phyloP scores from a whole-genome alignment of 495 filamentous ascomycete genomes.

The Xylaria castorea region DNA sequence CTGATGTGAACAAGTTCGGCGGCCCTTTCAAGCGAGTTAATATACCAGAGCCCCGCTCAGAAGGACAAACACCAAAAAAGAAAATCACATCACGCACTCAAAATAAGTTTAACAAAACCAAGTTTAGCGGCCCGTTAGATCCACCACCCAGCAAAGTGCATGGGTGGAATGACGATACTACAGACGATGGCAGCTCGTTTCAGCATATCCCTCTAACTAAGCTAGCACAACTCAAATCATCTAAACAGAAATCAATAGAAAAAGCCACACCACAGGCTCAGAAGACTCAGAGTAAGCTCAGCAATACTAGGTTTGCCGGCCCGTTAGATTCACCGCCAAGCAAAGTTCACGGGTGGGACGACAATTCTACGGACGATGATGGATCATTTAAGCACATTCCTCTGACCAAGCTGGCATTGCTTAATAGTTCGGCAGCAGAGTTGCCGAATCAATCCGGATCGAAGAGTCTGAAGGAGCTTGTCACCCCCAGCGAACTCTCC shows the following conservation, averaged over 20 bases:
- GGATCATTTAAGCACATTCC: background rate
- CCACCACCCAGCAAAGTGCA: background rate
- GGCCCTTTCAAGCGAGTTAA: background rate
- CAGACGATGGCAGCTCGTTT: background rate
- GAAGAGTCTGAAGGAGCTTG: background rate
- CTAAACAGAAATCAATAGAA: background rate
- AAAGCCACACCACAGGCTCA: background rate
- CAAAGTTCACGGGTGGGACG: background rate
- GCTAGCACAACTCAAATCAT: background rate
- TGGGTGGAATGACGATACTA: background rate
- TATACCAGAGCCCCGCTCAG: background rate
- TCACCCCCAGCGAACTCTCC: background rate
- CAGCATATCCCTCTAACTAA: background rate
- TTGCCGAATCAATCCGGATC: background rate
- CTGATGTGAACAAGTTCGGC: background rate
- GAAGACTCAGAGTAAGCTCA: background rate
- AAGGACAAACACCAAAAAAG: background rate
- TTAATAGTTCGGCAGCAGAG: background rate
- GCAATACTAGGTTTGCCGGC: background rate
- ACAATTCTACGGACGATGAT: background rate
- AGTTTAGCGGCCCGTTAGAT: background rate
- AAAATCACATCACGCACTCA: background rate
- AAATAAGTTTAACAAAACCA: background rate
- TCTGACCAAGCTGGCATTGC: background rate
- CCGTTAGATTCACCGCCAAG: background rate